Conservation (phyloP, 306 rosid species). For the Casuarina cunninghamiana region DNA sequence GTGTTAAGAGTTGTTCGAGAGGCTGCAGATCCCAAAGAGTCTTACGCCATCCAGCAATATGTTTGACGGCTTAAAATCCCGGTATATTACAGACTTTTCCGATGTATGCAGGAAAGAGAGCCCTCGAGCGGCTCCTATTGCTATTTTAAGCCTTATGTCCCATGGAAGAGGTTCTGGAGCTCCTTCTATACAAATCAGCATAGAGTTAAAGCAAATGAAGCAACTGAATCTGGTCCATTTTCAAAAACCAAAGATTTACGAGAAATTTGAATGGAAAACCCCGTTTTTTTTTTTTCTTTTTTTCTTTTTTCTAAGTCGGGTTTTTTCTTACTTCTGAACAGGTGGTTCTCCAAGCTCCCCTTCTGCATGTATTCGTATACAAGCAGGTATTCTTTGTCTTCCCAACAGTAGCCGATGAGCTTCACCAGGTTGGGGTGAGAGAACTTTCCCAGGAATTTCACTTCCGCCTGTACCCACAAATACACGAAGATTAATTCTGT, state of each 20-base stretch:
- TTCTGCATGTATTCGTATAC: constrained; percentile 72
- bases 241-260: not conserved
- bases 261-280: not conserved
- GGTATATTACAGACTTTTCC: constrained; percentile 65
- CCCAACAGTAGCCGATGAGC: constrained; percentile 77
- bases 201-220: not conserved
- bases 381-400: constrained; percentile 59
- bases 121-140: constrained; percentile 83
- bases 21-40: not conserved
- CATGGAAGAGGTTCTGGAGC: constrained; percentile 71
- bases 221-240: not conserved
- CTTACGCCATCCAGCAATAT: constrained; percentile 68
- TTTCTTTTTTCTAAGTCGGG: not conserved
- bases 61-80: constrained; percentile 87
- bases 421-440: constrained; percentile 78
- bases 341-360: constrained; percentile 88
- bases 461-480: constrained; percentile 62
- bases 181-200: constrained; percentile 22
- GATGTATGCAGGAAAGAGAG: constrained; percentile 63
- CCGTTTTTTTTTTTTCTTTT: not conserved
- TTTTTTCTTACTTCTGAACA: constrained; percentile 62
- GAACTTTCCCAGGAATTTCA: constrained; percentile 74
- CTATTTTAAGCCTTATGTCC: constrained; percentile 67
- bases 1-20: too few relatives aligned
- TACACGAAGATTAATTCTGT: not conserved